Base-by-base conservation (phyloP, 345 rosid species). In the Euphorbia peplus region DNA sequence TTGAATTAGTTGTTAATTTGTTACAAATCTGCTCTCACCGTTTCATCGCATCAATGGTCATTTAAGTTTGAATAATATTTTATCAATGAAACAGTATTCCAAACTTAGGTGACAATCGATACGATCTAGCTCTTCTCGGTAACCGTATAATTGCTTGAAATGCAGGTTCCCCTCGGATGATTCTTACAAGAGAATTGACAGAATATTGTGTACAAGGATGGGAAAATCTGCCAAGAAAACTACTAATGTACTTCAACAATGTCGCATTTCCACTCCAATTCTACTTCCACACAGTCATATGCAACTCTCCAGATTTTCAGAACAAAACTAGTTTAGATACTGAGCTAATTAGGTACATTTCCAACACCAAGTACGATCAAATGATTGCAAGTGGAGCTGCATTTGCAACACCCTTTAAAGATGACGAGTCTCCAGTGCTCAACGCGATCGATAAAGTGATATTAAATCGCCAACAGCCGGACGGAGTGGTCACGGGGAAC, bases 141-240 rank as follows among this genome's bases (percentile, higher is more conserved):
- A n/a, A 32, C 37, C 37, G 6, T 32, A 32, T 32, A 32, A 32
- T 14, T 1, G 67, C 55, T 7, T 3, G 11, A 50, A 1, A 37
- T 28, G 52, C 74, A 80, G 83, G 83, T 13, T 80, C 83, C 4
- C 83, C 81, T 1, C 70, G 81, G 76, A 29, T 74, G 71, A 68
- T 77, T 42, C 78, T 77, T 37, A 68, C 77, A 29, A 80, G 81
- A 65, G 48, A 26, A 32, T 74, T 74, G 47, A 44, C 71, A 65
- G 81, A 74, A 66, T 71, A 76, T 25, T 80, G 83, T 28, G 62
- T 77, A 9, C 72, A 77, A 47, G 81, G 79, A 67, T 74, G 81
- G 78, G 79, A 77, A 21, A 80, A 77, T 51, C 73, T 74, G 15
- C 83, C 83, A 4, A 74, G 83, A 68, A 77, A 76, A 50, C 72